Evolutionary conservation across 2,329 filamentous ascomycete genomes (phyloP), one percentile per base, ranked within the genome.

Genomic region (Diaporthe sp.): DNA sequence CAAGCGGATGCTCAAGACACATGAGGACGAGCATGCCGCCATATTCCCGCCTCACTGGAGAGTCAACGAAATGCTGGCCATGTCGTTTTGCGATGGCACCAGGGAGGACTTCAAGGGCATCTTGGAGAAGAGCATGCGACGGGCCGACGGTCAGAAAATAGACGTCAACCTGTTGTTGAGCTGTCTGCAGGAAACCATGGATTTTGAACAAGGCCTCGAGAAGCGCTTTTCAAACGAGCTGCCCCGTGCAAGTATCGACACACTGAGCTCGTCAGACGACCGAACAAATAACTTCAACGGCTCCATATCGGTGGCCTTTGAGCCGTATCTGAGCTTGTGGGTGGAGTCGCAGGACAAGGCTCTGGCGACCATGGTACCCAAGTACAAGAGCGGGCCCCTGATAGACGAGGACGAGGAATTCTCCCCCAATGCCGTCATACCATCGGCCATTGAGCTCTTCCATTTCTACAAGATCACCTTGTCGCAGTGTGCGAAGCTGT

Each of bases 261-360:
- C 96, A 0, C 90, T 98, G 42, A 93, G 92, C 77, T 97, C 95
- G 1, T 87, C 91, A 12, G 94, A 96, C 76, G 94, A 95, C 71
- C 92, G 92, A 79, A 87, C 92, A 0, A 92, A 94, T 28, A 93
- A 91, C 73, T 98, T 98, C 83, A 94, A 94, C 73, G 95, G 98
- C 74, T 93, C 95, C 5, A 98, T 99, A 76, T 98, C 97, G 0
- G 95, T 97, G 77, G 97, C 97, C 0, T 99, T 99, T 81, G 97
- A 98, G 84, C 97, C 97, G 1, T 99, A 98, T 83, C 89, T 99
- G 78, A 98, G 95, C 82, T 87, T 99, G 5, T 99, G 97, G 97
- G 95, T 99, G 2, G 96, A 98, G 76, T 96, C 95, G 13, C 97
- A 98, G 84, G 96, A 98, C 84, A 96, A 92, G 83, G 93, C 98